Conservation (phyloP, 495 filamentous ascomycete genomes). For the Alectoria sarmentosa region DNA sequence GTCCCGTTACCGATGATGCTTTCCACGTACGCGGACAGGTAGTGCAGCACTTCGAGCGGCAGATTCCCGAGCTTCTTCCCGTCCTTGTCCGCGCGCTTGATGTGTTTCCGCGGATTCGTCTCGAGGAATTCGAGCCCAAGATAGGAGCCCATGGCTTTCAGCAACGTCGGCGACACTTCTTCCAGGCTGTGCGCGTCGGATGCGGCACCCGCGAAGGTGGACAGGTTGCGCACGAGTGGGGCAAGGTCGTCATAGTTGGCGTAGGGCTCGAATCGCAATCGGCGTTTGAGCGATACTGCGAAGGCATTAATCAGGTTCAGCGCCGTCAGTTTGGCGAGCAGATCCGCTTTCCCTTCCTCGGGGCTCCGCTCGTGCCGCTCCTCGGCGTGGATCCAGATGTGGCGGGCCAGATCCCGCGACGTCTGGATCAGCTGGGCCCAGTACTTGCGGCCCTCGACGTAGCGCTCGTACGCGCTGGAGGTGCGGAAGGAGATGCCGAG, state of each 20-base stretch:
- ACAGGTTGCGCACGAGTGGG: constrained; percentile 51
- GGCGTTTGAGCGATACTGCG: constrained; percentile 70
- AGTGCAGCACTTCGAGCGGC: constrained; percentile 69
- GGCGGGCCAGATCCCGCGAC: constrained; percentile 65
- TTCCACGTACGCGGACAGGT: constrained; percentile 60
- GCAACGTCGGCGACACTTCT: constrained; percentile 37
- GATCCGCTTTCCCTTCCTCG: constrained; percentile 51
- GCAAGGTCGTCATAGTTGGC: constrained; percentile 63
- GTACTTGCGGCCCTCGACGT: constrained; percentile 64
- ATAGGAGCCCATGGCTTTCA: constrained; percentile 60
- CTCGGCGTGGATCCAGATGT: constrained; percentile 68
- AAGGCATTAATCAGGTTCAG: constrained; percentile 80
- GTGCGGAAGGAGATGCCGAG: constrained; percentile 75
- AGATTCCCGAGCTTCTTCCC: constrained; percentile 62
- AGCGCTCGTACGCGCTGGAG: constrained; percentile 79
- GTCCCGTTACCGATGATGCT: constrained; percentile 48
- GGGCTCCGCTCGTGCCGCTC: constrained; percentile 53
- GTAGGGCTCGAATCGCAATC: constrained; percentile 82
- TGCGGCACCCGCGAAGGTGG: constrained; percentile 65
- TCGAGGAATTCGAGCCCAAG: constrained; percentile 63
- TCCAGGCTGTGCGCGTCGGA: constrained; percentile 43
- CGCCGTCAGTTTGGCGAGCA: constrained; percentile 66
- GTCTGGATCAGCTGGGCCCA: constrained; percentile 69
- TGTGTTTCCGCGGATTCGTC: constrained; percentile 64
- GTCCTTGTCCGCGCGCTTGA: constrained; percentile 57